Evolutionary conservation across 2,329 filamentous ascomycete genomes (phyloP).

Genomic region (Xylaria sp.): DNA sequence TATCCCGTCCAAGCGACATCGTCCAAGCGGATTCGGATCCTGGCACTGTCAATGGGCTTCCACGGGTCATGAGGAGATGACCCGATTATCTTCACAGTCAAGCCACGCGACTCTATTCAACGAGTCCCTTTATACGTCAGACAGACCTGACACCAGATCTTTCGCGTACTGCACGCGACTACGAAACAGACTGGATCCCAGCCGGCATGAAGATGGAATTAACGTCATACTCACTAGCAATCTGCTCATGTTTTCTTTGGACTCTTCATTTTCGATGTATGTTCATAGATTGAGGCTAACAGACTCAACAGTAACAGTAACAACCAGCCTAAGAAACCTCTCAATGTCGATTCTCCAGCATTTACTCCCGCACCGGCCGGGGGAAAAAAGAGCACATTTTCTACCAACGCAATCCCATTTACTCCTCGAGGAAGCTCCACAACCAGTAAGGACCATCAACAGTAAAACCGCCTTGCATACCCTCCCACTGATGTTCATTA

Average conservation of each 20-base stretch:
- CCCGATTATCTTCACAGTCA: background rate
- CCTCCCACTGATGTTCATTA: constrained; percentile 19
- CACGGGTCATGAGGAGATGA: background rate
- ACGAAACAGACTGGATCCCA: background rate
- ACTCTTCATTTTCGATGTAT: background rate
- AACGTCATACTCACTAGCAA: background rate
- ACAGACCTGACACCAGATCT: background rate
- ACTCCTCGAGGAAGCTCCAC: constrained; percentile 58
- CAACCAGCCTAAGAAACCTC: constrained; percentile 60
- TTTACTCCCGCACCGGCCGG: constrained; percentile 68
- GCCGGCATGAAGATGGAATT: background rate
- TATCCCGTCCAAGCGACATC: too few species aligned
- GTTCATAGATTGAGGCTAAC: constrained; percentile 23
- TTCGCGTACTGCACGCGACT: background rate
- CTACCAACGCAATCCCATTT: constrained; percentile 82
- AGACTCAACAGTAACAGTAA: constrained; percentile 20
- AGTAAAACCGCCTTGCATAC: background rate
- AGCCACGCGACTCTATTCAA: too few species aligned
- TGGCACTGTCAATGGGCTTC: background rate
- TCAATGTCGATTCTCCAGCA: constrained; percentile 94
- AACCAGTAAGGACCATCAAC: constrained; percentile 18
- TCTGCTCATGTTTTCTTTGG: too few species aligned
- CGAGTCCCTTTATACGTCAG: too few species aligned
- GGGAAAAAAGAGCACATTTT: constrained; percentile 70
- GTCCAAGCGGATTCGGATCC: background rate